These are phyloP conservation scores for Epichloe sylvatica DNA, from an alignment of 2,329 filamentous ascomycete species.

Conservation along the genomic window DNA sequence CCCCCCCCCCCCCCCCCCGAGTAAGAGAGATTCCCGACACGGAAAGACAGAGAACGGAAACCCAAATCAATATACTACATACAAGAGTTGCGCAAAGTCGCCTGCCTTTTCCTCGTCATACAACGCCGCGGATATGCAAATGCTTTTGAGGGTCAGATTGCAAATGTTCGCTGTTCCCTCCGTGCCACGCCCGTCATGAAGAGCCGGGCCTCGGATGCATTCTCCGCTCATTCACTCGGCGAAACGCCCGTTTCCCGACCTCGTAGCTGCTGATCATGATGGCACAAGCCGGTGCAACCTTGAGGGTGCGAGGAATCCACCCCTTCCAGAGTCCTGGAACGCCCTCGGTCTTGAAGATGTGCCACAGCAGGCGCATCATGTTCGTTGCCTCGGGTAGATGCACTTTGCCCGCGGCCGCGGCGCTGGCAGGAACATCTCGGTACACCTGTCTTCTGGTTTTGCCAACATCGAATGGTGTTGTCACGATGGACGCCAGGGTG, in stretches of 20 bases:
- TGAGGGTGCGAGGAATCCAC: conserved; percentile 81
- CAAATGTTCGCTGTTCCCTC: not conserved
- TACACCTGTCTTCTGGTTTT: conserved; percentile 89
- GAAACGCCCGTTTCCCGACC: conserved; percentile 79
- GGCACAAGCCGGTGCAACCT: conserved; percentile 89
- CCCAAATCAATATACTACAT: too few species aligned
- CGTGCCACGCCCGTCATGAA: not conserved
- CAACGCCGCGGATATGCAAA: not conserved
- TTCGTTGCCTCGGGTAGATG: conserved; percentile 55
- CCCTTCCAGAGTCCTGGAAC: conserved; percentile 70
- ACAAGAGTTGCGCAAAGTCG: not conserved
- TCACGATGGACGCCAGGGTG: conserved; percentile 71
- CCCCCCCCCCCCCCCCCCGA: too few species aligned
- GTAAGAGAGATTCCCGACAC: not conserved
- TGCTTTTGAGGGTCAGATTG: not conserved
- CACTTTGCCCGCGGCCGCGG: conserved; percentile 17
- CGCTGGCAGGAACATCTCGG: conserved; percentile 33
- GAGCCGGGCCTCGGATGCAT: conserved; percentile 3
- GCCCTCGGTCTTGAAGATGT: conserved; percentile 83
- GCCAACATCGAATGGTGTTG: conserved; percentile 92
- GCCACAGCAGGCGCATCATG: conserved; percentile 73
- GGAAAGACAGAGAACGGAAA: not conserved
- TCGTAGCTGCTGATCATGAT: conserved; percentile 99
- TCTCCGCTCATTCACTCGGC: conserved; percentile 50
- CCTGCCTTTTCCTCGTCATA: not conserved